Percentiles rank a stretch among this genome's conserved stretches.
phyloP scores from a whole-genome alignment of 331 rosid genomes.

The Telfairia occidentalis region DNA sequence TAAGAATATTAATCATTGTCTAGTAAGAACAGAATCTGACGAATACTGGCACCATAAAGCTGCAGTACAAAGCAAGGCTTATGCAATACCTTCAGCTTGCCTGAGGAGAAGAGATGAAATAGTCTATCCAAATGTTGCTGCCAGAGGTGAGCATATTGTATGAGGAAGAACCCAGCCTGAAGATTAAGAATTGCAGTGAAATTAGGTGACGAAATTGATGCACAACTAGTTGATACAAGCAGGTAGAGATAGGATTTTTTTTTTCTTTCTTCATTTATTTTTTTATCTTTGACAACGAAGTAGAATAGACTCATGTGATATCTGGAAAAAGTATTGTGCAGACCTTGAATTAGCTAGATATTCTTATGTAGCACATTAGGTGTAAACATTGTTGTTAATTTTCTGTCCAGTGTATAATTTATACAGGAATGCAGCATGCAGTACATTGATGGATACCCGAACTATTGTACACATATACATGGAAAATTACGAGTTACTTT shows the following conservation, averaged over 20 bases:
- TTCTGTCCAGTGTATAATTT: background rate
- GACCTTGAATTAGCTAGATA: background rate
- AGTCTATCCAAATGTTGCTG: conserved; percentile 77
- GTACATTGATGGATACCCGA: background rate
- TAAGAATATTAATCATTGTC: background rate
- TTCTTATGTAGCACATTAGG: background rate
- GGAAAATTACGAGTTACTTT: background rate
- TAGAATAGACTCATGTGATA: background rate
- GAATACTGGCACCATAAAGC: background rate
- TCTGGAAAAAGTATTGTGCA: background rate
- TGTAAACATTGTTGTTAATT: background rate
- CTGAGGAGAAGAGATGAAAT: conserved; percentile 45
- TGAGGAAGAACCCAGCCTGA: conserved; percentile 90
- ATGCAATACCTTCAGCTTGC: conserved; percentile 64
- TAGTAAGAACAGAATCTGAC: background rate
- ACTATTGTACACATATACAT: background rate
- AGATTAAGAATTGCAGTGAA: conserved; percentile 19
- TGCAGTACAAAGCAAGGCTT: background rate
- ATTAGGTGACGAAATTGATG: background rate
- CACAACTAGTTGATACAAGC: background rate
- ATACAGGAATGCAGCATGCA: background rate
- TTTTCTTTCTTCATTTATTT: background rate
- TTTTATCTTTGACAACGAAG: background rate
- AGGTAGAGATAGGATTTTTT: background rate
- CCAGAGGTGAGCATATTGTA: conserved; percentile 72